A percentile compares a stretch with the other conserved stretches of the same genome.
phyloP scores from a whole-genome alignment of 1,139 yeast species.

The Geotrichum klebahnii region DNA sequence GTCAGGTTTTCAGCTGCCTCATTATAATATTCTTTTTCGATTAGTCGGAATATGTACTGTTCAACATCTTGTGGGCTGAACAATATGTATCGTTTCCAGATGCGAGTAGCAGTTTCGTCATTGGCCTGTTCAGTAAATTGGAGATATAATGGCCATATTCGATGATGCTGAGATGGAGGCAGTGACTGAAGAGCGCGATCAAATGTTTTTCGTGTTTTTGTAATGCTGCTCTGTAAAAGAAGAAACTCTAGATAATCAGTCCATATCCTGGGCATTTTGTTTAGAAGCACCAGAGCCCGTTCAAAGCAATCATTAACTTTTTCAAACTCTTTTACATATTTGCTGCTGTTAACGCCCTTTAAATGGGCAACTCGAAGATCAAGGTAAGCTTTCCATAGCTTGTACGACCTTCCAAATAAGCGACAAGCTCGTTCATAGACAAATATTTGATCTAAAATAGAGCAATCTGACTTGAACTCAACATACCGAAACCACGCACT shows the following conservation, averaged over 20 bases:
- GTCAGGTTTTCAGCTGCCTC: conserved; percentile 36
- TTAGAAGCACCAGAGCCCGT: conserved; percentile 45
- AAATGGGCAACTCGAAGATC: conserved; percentile 42
- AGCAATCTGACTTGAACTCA: conserved; percentile 39
- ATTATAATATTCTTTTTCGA: conserved; percentile 30
- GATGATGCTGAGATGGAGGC: conserved; percentile 51
- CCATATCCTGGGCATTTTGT: conserved; percentile 56
- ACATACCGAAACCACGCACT: conserved; percentile 56
- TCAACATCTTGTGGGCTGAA: conserved; percentile 42
- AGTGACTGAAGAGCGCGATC: conserved; percentile 51
- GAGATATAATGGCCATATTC: conserved; percentile 59
- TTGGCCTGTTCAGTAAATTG: conserved; percentile 42
- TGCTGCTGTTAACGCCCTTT: conserved; percentile 35
- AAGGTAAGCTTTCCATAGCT: conserved; percentile 56
- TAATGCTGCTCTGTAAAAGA: conserved; percentile 41
- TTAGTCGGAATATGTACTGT: conserved; percentile 32
- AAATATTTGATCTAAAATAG: conserved; percentile 42
- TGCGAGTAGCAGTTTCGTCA: conserved; percentile 46
- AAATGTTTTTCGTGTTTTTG: conserved; percentile 48
- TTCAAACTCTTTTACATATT: conserved; percentile 36
- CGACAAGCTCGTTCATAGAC: conserved; percentile 54
- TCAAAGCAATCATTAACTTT: conserved; percentile 47
- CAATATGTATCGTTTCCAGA: conserved; percentile 48
- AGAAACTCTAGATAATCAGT: conserved; percentile 50
- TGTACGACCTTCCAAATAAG: conserved; percentile 48